Base-by-base conservation (phyloP, 345 rosid species). In the Camelina sativa region DNA sequence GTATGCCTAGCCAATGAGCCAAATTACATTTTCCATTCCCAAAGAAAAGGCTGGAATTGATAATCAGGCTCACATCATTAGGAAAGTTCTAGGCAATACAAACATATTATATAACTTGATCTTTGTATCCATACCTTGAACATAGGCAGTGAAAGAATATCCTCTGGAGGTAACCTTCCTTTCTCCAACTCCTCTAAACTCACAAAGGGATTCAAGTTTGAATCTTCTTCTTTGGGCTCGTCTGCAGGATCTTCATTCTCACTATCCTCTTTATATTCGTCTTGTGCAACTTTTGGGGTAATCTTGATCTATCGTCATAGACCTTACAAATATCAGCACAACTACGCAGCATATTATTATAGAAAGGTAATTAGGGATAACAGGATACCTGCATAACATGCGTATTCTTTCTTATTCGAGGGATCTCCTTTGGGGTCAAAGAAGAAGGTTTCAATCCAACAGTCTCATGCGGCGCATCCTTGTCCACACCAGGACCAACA, bases 341-440 rank as follows among this genome's bases (percentile, higher is more conserved):
- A 54, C 54, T 11, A 53, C 30, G 40, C 32, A 32, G 50, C 51
- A 59, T 52, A 46, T 17, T 13, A 40, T 50, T 17, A 12, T 10
- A 63, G 22, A 43, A 62, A 15, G 58, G 62, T 25, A 67, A 51
- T 12, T 7, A 8, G 62, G 57, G 61, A 80, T 41, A 1, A 67
- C 9, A 46, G 25, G 7, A 25, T 68, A 95, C 97, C 97, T 89
- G 96, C 73, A 95, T 75, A 40, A 95, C 82, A 37, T 92, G 78
- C 79, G 88, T 95, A 69, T 87, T 91, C 85, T 92, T 95, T 80
- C 77, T 92, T 54, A 95, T 84, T 72, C 86, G 53, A 25, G 94
- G 98, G 30, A 89, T 87, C 85, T 95, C 99, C 80, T 92, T 92
- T 25, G 91, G 98, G 44, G 84, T 84, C 85, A 95, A 83, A 70